Evolutionary conservation across 2,329 filamentous ascomycete genomes (phyloP).

Genomic region (Penicillium sp.): DNA sequence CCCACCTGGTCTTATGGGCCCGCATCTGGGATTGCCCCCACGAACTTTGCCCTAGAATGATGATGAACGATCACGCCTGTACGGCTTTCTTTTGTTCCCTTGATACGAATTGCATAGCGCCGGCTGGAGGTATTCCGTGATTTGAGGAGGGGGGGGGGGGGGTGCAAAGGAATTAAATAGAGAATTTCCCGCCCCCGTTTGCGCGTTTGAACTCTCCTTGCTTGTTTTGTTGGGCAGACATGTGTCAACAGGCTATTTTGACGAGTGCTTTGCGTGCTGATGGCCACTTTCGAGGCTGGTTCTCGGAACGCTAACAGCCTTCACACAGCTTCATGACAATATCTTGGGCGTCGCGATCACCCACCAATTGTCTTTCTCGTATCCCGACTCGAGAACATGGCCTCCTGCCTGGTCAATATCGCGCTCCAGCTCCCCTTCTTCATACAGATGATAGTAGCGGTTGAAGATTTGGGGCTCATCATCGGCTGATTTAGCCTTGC

Average conservation of each 20-base stretch:
- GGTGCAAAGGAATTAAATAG: constrained; percentile 28
- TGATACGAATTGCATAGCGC: constrained; percentile 42
- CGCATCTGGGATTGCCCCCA: constrained; percentile 34
- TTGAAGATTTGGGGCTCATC: constrained; percentile 61
- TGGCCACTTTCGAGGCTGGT: constrained; percentile 28
- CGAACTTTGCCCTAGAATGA: constrained; percentile 35
- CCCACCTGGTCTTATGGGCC: constrained; percentile 32
- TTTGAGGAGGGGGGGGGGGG: constrained; percentile 29
- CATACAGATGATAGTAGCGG: constrained; percentile 92
- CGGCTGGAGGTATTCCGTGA: constrained; percentile 36
- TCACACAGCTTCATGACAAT: constrained; percentile 7
- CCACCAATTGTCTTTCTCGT: constrained; percentile 99
- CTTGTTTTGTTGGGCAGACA: constrained; percentile 6
- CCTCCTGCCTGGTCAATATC: constrained; percentile 75
- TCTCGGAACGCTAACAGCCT: constrained; percentile 21
- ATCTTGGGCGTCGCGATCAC: constrained; percentile 57
- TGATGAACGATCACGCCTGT: constrained; percentile 20
- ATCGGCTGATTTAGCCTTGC: constrained; percentile 44
- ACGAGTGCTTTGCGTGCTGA: constrained; percentile 3
- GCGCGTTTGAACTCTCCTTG: constrained; percentile 14
- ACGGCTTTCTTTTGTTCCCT: constrained; percentile 27
- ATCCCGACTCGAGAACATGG: constrained; percentile 72
- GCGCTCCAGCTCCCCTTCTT: constrained; percentile 78
- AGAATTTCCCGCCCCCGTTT: constrained; percentile 23
- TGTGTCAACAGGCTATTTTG: not conserved